phyloP scores from a whole-genome alignment of 805 yeast species.

The Geotrichum ghanense region DNA sequence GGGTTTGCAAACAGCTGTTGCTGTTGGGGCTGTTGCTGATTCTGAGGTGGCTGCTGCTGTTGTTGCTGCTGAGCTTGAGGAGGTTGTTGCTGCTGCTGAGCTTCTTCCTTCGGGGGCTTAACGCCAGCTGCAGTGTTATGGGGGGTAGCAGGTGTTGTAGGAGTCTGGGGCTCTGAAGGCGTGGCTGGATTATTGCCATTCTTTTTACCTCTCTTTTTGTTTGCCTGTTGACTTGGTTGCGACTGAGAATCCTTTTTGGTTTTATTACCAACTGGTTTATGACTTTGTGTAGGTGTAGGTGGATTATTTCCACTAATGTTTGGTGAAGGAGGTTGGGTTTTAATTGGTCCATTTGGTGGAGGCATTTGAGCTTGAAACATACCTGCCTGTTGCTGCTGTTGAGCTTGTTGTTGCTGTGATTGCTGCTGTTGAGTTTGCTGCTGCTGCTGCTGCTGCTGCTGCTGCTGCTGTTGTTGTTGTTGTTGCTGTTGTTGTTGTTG shows the following conservation, averaged over 20 bases:
- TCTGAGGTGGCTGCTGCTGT: background rate
- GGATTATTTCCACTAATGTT: constrained; percentile 11
- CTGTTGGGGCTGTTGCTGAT: background rate
- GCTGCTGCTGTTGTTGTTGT: constrained; percentile 8
- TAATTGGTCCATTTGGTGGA: constrained; percentile 17
- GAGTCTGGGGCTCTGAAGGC: constrained; percentile 32
- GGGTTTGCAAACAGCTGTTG: background rate
- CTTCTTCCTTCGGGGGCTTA: background rate
- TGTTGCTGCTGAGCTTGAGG: background rate
- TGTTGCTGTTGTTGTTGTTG: constrained; percentile 6
- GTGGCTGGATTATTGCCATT: constrained; percentile 14
- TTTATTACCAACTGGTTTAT: constrained; percentile 10
- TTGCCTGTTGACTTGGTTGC: constrained; percentile 3
- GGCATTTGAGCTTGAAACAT: constrained; percentile 13
- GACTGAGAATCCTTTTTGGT: constrained; percentile 13
- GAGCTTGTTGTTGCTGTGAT: constrained; percentile 7
- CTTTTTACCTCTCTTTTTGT: constrained; percentile 17
- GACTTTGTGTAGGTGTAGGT: constrained; percentile 16
- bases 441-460: constrained; percentile 15
- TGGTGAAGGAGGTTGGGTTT: constrained; percentile 19
- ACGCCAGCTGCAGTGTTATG: constrained; percentile 22
- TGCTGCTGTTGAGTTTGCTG: constrained; percentile 10
- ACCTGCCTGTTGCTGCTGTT: constrained; percentile 2
- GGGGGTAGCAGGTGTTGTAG: constrained; percentile 32
- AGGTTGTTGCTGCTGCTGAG: background rate